Evolutionary conservation across 345 rosid genomes (phyloP).

Genomic region (Erodium maritimum): DNA sequence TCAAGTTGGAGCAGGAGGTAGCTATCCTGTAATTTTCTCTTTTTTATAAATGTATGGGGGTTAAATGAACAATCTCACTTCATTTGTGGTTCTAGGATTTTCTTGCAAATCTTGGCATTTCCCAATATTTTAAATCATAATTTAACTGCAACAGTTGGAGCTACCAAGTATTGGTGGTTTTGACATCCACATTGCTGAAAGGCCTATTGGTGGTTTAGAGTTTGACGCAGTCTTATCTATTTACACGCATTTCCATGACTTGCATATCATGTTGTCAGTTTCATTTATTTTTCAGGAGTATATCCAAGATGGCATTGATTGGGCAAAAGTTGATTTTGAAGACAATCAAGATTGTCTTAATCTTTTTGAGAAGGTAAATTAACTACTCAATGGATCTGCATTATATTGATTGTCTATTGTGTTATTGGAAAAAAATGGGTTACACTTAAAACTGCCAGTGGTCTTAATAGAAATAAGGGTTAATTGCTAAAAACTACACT

Average conservation of each 20-base stretch:
- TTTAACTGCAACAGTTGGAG: neutral
- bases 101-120: neutral
- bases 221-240: neutral
- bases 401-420: neutral
- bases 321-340: slow-evolving; percentile 96
- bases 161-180: neutral
- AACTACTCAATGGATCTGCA: neutral
- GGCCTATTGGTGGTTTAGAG: neutral
- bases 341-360: slow-evolving; percentile 96
- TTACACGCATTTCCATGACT: neutral
- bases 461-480: neutral
- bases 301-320: slow-evolving; percentile 96
- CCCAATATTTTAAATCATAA: neutral
- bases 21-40: slow-evolving; percentile 4
- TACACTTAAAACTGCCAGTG: neutral
- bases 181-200: neutral
- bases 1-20: slow-evolving; percentile 99
- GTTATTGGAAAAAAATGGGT: too few species aligned
- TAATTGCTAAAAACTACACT: too few species aligned
- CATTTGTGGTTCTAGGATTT: too few species aligned
- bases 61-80: neutral
- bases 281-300: slow-evolving; percentile 53
- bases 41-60: too few species aligned
- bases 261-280: neutral
- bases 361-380: slow-evolving; percentile 87